phyloP scores from a whole-genome alignment of 176 grass and related monocot genomes.

The Eragrostis nindensis region DNA sequence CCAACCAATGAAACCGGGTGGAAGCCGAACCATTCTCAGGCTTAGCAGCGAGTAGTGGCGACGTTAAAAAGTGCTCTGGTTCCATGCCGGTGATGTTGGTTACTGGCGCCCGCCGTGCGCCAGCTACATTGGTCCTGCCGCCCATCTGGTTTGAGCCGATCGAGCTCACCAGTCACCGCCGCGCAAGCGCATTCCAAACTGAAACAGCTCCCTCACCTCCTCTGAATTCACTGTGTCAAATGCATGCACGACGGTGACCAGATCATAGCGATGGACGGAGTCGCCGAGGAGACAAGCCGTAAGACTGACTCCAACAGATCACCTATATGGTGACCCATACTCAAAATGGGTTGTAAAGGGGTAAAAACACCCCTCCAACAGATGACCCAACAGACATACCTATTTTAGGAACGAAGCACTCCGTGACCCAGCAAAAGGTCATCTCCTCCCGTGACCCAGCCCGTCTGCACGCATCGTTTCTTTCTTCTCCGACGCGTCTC shows the following conservation, averaged over 20 bases:
- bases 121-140: not conserved
- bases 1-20: no score
- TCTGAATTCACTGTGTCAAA: not conserved
- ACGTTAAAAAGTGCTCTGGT: slow-evolving; percentile 26
- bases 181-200: not conserved
- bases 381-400: no score
- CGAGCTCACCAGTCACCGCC: not conserved
- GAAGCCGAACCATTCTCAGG: no score
- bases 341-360: no score
- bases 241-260: not conserved
- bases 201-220: not conserved
- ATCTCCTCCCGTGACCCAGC: no score
- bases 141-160: not conserved
- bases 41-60: slow-evolving; percentile 35
- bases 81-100: slow-evolving; percentile 10
- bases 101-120: not conserved
- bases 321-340: no score
- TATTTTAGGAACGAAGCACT: no score
- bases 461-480: no score
- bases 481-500: no score
- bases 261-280: not conserved
- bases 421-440: no score
- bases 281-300: not conserved
- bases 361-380: no score
- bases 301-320: no score